Percentiles rank a stretch among this genome's conserved stretches.
Evolutionary conservation across 352 stramenopile species (phyloP).

Genomic region (Phytopythium kandeliae): DNA sequence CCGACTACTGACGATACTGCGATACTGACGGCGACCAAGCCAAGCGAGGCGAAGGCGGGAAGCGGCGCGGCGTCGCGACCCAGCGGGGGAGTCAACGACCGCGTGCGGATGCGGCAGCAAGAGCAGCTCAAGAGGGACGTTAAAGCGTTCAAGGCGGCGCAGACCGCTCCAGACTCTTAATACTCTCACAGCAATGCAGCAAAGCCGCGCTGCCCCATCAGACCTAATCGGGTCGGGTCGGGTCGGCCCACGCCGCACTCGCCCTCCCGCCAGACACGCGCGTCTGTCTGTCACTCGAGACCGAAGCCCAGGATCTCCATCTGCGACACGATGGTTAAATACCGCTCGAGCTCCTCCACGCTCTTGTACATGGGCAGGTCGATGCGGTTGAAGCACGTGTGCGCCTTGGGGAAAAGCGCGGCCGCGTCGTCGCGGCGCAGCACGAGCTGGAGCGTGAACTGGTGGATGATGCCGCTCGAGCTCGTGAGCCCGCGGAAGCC

Average conservation of each 20-base stretch:
- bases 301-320: slow-evolving; percentile 51
- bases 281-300: slow-evolving; percentile 21
- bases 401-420: slow-evolving; percentile 60
- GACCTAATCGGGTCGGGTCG: too few relatives aligned
- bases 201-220: too few relatives aligned
- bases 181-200: too few relatives aligned
- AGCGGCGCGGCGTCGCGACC: slow-evolving; percentile 11
- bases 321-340: slow-evolving; percentile 70
- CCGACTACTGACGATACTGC: slow-evolving; percentile 5
- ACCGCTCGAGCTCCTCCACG: slow-evolving; percentile 68
- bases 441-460: slow-evolving; percentile 79
- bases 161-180: too few relatives aligned
- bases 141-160: slow-evolving; percentile 24
- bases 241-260: too few relatives aligned
- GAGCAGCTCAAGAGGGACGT: slow-evolving; percentile 45
- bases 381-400: slow-evolving; percentile 85
- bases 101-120: slow-evolving; percentile 41
- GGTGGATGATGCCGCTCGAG: slow-evolving; percentile 71
- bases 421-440: slow-evolving; percentile 29
- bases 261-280: too few relatives aligned
- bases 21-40: slow-evolving; percentile 20
- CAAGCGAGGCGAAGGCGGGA: slow-evolving; percentile 6
- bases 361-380: slow-evolving; percentile 64
- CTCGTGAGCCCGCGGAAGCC: slow-evolving; percentile 78
- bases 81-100: slow-evolving; percentile 38